Evolutionary conservation across 2,329 filamentous ascomycete species (phyloP), one percentile per base, ranked within the genome.

Genomic region (Aspergillus tanneri): DNA sequence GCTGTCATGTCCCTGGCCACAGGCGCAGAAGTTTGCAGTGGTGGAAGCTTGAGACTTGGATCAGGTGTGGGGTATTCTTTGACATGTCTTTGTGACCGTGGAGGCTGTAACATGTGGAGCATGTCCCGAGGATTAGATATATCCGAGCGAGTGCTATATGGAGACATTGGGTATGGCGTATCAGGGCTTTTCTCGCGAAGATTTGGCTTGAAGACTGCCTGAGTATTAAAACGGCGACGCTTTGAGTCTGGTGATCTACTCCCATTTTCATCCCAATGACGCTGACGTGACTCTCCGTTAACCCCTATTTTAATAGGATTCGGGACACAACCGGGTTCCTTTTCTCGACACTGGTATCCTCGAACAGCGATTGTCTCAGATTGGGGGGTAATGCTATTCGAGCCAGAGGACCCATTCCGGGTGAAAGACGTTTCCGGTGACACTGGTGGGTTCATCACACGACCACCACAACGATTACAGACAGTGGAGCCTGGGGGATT

Each of bases 221-320:
- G 67, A 35, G 72, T 73, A 53, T 80, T 80, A 59, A 80, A 80
- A 28, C 85, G 80, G 18, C 85, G 80, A 47, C 84, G 79, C 62
- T 88, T 87, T 22, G 71, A 67, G 44, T 86, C 84, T 8, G 77
- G 74, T 3, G 77, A 76, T 43, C 75, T 72, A 41, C 73, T 75
- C 16, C 53, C 58, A 49, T 49, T 55, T 47, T 70, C 59, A 46
- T 69, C 65, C 45, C 58, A 64, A 30, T 64, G 56, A 22, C 61
- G 57, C 16, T 54, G 57, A 11, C 60, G 64, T 21, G 56, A 47
- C 4, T 66, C 63, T 16, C 47, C 41, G 10, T 57, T 64, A 8
- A 39, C 52, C 3, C 56, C 58, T 11, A 63, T 48, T 21, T 61
- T 58, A 24, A 66, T 53, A 9, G 61, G 53, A 27, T 61, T 66